Conservation (phyloP, 148 eudicot genomes). For the Euryodendron excelsum region DNA sequence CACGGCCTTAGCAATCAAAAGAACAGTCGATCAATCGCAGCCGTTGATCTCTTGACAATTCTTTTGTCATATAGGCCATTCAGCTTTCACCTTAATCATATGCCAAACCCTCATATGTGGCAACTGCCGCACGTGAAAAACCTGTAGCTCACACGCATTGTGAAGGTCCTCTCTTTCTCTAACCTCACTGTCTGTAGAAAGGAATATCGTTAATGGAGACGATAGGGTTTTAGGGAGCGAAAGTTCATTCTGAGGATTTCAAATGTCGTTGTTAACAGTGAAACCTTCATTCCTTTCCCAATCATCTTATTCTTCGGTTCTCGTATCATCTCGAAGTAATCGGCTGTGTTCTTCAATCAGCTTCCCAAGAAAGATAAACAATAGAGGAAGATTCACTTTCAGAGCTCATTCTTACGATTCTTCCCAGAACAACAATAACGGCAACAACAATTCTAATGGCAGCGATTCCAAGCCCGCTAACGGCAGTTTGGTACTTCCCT, state of each 20-base stretch:
- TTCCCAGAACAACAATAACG: not conserved
- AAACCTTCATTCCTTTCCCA: slow-evolving; percentile 6
- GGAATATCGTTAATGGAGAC: slow-evolving; percentile 4
- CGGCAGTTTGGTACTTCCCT: slow-evolving; percentile 34
- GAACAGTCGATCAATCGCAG: too few species aligned
- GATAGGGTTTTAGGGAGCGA: slow-evolving; percentile 17
- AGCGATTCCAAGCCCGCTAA: slow-evolving; percentile 48
- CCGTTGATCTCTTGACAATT: too few species aligned
- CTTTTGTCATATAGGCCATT: too few species aligned
- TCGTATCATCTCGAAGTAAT: slow-evolving; percentile 10
- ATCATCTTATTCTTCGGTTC: not conserved
- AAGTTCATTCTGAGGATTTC: not conserved
- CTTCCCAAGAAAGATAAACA: slow-evolving; percentile 10
- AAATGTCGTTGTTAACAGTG: slow-evolving; percentile 29
- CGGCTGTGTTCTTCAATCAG: slow-evolving; percentile 7
- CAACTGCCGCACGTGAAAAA: too few species aligned
- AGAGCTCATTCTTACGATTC: slow-evolving; percentile 22
- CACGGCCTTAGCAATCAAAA: too few species aligned
- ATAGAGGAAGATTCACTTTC: slow-evolving; percentile 8
- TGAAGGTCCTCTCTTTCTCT: not conserved
- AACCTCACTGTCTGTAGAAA: not conserved
- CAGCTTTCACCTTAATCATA: too few species aligned
- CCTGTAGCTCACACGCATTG: not conserved
- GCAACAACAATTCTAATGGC: slow-evolving; percentile 6
- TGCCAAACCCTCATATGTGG: too few species aligned